These are phyloP conservation scores for Talaromyces stipitatus DNA, from an alignment of 495 filamentous ascomycete genomes.

Conservation along the genomic window DNA sequence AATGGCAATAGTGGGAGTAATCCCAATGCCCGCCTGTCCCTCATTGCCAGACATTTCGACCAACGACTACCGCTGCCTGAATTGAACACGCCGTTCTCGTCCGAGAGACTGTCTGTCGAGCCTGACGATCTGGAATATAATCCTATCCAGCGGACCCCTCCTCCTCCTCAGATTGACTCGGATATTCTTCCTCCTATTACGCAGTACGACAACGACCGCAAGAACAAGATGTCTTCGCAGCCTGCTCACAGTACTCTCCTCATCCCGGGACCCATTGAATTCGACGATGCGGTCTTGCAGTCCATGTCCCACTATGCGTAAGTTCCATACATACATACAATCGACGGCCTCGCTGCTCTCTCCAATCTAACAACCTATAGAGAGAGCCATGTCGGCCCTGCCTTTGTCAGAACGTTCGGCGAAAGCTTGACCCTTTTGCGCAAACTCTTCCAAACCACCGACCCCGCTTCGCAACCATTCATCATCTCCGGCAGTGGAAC, in stretches of 20 bases:
- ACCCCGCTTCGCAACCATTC: conserved; percentile 79
- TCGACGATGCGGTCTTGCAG: conserved; percentile 92
- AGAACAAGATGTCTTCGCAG: conserved; percentile 67
- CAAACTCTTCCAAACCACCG: conserved; percentile 84
- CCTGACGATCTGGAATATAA: conserved; percentile 54
- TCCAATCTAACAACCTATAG: conserved; percentile 31
- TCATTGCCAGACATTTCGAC: conserved; percentile 77
- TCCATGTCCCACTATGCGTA: conserved; percentile 96
- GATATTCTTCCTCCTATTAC: conserved; percentile 4
- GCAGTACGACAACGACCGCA: conserved; percentile 4
- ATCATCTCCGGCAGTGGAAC: conserved; percentile 92
- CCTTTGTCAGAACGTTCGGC: conserved; percentile 85
- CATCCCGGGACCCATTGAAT: conserved; percentile 96
- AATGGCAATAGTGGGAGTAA: background rate
- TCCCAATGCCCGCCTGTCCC: conserved; percentile 58
- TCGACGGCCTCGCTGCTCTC: background rate
- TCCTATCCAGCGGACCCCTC: conserved; percentile 34
- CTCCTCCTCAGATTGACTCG: conserved; percentile 11
- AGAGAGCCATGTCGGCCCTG: conserved; percentile 82
- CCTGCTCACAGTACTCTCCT: conserved; percentile 73
- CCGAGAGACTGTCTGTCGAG: conserved; percentile 46
- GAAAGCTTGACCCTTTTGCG: conserved; percentile 82
- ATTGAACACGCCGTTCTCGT: conserved; percentile 61
- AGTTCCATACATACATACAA: conserved; percentile 20
- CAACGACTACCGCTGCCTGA: conserved; percentile 49